phyloP scores from a whole-genome alignment of 768 basidiomycete genomes.

The Pulveroboletus sp. region DNA sequence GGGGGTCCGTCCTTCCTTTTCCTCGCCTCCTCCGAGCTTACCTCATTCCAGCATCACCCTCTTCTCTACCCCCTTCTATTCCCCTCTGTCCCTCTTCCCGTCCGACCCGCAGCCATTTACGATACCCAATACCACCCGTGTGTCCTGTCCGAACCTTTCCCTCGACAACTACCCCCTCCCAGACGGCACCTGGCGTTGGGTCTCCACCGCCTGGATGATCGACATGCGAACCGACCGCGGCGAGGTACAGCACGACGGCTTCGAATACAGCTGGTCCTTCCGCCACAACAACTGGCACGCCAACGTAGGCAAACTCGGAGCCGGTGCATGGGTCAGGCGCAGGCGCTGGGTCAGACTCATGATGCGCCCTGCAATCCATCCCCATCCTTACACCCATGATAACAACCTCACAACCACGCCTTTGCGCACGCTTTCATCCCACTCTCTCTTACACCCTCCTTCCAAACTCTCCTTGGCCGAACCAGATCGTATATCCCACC shows the following conservation, averaged over 20 bases:
- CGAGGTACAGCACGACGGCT: slow-evolving; percentile 77
- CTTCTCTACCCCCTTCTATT: slow-evolving; percentile 73
- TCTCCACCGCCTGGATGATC: slow-evolving; percentile 79
- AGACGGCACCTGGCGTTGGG: slow-evolving; percentile 79
- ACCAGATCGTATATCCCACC: slow-evolving; percentile 29
- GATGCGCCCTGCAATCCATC: slow-evolving; percentile 56
- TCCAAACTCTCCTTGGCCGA: slow-evolving; percentile 16
- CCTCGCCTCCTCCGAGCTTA: slow-evolving; percentile 4
- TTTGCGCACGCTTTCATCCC: background rate
- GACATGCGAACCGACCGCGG: slow-evolving; percentile 79
- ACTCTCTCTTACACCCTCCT: slow-evolving; percentile 16
- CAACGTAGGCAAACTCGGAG: slow-evolving; percentile 51
- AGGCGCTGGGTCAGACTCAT: slow-evolving; percentile 83
- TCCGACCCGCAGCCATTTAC: slow-evolving; percentile 74
- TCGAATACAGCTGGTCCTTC: slow-evolving; percentile 83
- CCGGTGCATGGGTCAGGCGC: slow-evolving; percentile 72
- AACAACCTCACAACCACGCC: background rate
- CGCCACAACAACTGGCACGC: slow-evolving; percentile 63
- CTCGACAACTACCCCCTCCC: slow-evolving; percentile 68
- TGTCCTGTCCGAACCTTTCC: slow-evolving; percentile 51
- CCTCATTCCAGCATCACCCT: slow-evolving; percentile 48
- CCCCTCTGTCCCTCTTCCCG: slow-evolving; percentile 63
- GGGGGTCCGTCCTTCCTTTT: slow-evolving; percentile 49
- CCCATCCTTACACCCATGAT: background rate
- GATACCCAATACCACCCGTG: slow-evolving; percentile 42